Conservation (phyloP, 768 basidiomycete genomes). For the Auriscalpium orientale region DNA sequence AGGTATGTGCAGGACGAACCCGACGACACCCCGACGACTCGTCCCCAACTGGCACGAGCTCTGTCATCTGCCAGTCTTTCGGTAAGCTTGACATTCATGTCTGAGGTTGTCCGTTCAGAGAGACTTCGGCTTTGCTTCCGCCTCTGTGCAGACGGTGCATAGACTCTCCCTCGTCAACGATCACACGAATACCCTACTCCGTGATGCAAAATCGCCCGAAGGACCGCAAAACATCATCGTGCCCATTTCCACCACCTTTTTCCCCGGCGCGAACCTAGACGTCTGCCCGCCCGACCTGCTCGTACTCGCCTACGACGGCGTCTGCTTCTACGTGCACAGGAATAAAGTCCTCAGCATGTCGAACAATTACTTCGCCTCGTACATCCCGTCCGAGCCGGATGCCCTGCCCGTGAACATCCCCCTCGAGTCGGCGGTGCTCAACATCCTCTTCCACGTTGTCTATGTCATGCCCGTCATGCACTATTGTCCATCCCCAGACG, state of each 20-base stretch:
- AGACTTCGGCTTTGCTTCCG: too few species aligned
- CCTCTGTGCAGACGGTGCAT: too few species aligned
- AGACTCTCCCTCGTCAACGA: too few species aligned
- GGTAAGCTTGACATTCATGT: too few species aligned
- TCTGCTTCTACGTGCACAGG: slow-evolving; percentile 27
- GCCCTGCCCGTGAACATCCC: slow-evolving; percentile 18
- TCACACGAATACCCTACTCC: too few species aligned
- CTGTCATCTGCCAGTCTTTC: too few species aligned
- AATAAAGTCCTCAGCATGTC: slow-evolving; percentile 18
- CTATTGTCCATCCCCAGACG: slow-evolving; percentile 22
- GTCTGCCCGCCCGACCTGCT: slow-evolving; percentile 17
- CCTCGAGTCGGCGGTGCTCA: slow-evolving; percentile 25
- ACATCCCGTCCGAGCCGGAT: background rate
- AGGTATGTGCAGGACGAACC: too few species aligned
- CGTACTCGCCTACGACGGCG: slow-evolving; percentile 23
- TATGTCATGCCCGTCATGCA: slow-evolving; percentile 23
- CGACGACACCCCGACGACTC: too few species aligned
- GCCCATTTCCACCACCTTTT: slow-evolving; percentile 17
- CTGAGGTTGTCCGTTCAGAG: too few species aligned
- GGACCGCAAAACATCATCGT: background rate
- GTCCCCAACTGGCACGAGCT: too few species aligned
- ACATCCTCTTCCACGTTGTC: slow-evolving; percentile 27
- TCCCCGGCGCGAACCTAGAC: slow-evolving; percentile 13
- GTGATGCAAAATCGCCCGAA: too few species aligned
- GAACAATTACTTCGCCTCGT: slow-evolving; percentile 18